Percentiles rank a stretch among this genome's conserved stretches.
Evolutionary conservation across 164 flowering plant species (phyloP).

Genomic region (Saururus chinensis): DNA sequence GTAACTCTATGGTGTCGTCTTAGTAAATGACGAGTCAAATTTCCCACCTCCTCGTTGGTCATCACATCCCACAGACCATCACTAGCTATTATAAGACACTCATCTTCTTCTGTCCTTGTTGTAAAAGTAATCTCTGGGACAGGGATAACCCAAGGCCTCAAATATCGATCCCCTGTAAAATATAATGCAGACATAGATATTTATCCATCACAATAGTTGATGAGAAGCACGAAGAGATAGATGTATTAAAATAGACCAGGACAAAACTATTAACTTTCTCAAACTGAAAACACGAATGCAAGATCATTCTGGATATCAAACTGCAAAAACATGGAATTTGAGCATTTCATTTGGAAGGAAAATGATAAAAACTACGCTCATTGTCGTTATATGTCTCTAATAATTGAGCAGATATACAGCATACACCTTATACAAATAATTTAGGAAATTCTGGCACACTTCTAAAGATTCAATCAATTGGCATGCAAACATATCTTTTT

Average conservation of each 20-base stretch:
- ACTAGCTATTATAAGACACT: slow-evolving; percentile 60
- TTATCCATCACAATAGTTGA: neutral
- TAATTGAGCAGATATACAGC: too few relatives aligned
- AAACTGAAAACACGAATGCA: neutral
- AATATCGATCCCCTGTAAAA: slow-evolving; percentile 46
- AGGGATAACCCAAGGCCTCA: slow-evolving; percentile 60
- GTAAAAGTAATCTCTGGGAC: slow-evolving; percentile 55
- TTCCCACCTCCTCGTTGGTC: slow-evolving; percentile 56
- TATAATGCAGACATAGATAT: neutral
- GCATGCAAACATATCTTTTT: neutral
- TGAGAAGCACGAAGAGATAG: neutral
- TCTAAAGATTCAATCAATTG: neutral
- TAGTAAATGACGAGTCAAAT: slow-evolving; percentile 38
- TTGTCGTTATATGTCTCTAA: too few relatives aligned
- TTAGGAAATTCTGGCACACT: too few relatives aligned
- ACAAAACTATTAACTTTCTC: neutral
- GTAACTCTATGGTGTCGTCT: slow-evolving; percentile 29
- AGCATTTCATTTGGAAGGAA: too few relatives aligned
- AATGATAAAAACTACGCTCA: too few relatives aligned
- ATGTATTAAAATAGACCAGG: neutral
- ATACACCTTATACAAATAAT: too few relatives aligned
- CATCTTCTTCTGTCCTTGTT: slow-evolving; percentile 52
- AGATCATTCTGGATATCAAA: neutral
- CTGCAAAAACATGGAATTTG: too few relatives aligned
- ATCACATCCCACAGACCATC: slow-evolving; percentile 78